Base-by-base conservation (phyloP, 768 basidiomycete species). In the Phaeolepiota aurea region DNA sequence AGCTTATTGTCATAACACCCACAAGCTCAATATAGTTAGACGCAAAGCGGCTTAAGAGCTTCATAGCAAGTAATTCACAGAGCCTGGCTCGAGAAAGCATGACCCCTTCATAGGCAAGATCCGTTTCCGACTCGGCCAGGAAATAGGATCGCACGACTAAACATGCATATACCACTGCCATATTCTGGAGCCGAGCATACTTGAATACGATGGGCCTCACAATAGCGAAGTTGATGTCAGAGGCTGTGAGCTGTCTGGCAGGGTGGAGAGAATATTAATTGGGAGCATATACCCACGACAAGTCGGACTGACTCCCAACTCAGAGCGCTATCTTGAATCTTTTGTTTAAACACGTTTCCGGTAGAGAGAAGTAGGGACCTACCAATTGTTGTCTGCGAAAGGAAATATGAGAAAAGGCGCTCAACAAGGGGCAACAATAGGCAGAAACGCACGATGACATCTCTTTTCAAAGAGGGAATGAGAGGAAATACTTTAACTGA, bases 31-130 rank as follows among this genome's bases (percentile, higher is more conserved):
- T 72, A 53, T 85, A 74, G 49, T 79, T 76, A 3, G 73, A 72
- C 1, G 86, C 80, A 52, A 87, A 92, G 21, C 72, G 71, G 15
- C 72, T 76, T 9, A 92, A 68, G 16, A 93, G 74, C 53, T 96
- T 96, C 67, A 89, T 79, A 5, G 93, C 90, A 14, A 96, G 60
- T 12, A 96, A 76, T 56, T 96, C 90, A 60, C 89, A 93, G 7
- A 93, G 69, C 20, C 71, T 79, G 3, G 90, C 92, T 31, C 69
- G 62, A 20, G 69, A 65, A 5, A 66, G 58, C 66, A 86, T 82
- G 41, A 96, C 69, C 12, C 73, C 77, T 5, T 87, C 74, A 61
- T 82, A 82, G 11, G 87, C 87, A 34, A 96, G 68, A 50, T 92
- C 80, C 2, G 69, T 66, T 18, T 77, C 77, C 2, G 79, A 73